Evolutionary conservation across 2,329 filamentous ascomycete genomes (phyloP).

Genomic region (Mycosphaerella sp.): DNA sequence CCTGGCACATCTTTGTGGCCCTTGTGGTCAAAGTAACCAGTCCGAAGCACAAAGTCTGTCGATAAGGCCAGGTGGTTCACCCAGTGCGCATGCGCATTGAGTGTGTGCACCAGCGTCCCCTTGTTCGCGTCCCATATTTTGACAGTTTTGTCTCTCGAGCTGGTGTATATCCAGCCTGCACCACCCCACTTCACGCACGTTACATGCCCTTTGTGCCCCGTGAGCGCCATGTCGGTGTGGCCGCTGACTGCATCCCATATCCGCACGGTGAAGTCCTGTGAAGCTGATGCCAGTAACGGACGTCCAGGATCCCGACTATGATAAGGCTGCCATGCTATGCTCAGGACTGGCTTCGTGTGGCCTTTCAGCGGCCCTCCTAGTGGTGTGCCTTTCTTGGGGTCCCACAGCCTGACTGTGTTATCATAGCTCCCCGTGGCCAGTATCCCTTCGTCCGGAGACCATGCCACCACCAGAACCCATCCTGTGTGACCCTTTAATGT

Average conservation of each 20-base stretch:
- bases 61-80: slow-evolving; percentile 93
- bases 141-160: slow-evolving; percentile 85
- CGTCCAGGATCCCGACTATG: slow-evolving; percentile 70
- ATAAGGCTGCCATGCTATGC: slow-evolving; percentile 87
- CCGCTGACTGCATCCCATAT: slow-evolving; percentile 80
- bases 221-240: slow-evolving; percentile 72
- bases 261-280: slow-evolving; percentile 81
- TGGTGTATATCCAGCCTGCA: slow-evolving; percentile 74
- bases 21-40: slow-evolving; percentile 78
- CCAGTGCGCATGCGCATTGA: slow-evolving; percentile 83
- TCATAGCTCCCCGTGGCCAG: slow-evolving; percentile 92
- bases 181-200: slow-evolving; percentile 94
- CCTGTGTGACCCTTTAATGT: slow-evolving; percentile 82
- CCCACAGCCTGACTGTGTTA: slow-evolving; percentile 84
- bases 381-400: slow-evolving; percentile 71
- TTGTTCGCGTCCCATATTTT: slow-evolving; percentile 80
- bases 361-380: slow-evolving; percentile 70
- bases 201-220: slow-evolving; percentile 82
- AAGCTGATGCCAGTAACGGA: slow-evolving; percentile 75
- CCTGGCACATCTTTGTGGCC: slow-evolving; percentile 59
- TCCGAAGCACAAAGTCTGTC: slow-evolving; percentile 83
- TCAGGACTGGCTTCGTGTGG: slow-evolving; percentile 84
- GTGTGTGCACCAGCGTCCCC: slow-evolving; percentile 72
- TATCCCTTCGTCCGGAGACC: slow-evolving; percentile 73
- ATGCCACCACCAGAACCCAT: slow-evolving; percentile 84